Base-by-base conservation (phyloP, 1,139 yeast genomes). In the Yamadazyma sp. region DNA sequence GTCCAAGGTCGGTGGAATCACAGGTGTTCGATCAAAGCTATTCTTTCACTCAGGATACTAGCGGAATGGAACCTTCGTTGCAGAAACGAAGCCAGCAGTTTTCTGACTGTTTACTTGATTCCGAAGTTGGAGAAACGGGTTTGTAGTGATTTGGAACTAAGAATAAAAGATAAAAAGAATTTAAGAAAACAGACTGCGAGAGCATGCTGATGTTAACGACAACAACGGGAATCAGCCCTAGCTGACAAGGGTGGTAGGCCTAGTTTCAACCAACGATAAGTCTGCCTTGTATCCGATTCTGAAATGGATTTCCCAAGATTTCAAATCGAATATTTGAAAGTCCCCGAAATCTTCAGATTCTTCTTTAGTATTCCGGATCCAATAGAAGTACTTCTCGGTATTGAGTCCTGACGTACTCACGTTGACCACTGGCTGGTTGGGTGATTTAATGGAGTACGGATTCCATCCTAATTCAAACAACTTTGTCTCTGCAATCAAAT, bases 381-480 rank as follows among this genome's bases (percentile, higher is more conserved):
- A 72, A 43, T 67, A 64, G 36, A 46, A 55, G 36, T 54, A 55
- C 30, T 48, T 52, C 30, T 47, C 53, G 10, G 54, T 41, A 25
- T 47, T 53, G n/a, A 46, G 25, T 5, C 39, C 44, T 3, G 15
- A n/a, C 10, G 34, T 10, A 20, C 8, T 8, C 5, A 20, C 22
- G 15, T 41, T 36, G 39, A 36, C 38, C 37, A 48, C 31, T 4
- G 31, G 20, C 23, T 34, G 33, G 17, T 9, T 31, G n/a, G 37
- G 41, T 44, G 49, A 15, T 26, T 50, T 45, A 46, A 48, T 33
- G 40, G 39, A 54, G 43, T 71, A 72, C 2, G 77, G 77, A 41
- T 55, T 66, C 77, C 77, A 72, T 2, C 75, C 75, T 33, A 71
- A 54, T 38, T 59, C 59, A 46, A 64, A 66, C 39, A 72, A 61